Evolutionary conservation across 768 basidiomycete species (phyloP), one percentile per base, ranked within the genome.

Genomic region (Kwoniella botswanensis): DNA sequence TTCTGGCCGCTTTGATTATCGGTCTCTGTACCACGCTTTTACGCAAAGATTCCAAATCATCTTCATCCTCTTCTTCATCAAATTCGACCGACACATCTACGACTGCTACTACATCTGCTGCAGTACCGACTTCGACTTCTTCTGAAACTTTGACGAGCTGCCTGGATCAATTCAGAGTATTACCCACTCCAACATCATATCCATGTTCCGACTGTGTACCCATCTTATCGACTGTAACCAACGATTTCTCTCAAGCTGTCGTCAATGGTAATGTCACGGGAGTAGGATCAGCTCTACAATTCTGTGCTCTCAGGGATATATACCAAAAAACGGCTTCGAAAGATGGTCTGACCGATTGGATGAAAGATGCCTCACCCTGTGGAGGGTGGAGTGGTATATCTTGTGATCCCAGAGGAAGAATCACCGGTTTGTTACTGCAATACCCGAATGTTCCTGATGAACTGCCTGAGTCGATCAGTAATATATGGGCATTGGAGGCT

Each of bases 221-320:
- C n/a, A 75, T 82, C 52, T 73, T 84, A 29, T 46, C 74, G 0
- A 67, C 75, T 0, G 76, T 77, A 1, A 72, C 70, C 4, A 84
- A 82, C 66, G 83, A 84, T 61, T 84, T 74, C 60, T 58, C 70
- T 17, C 43, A 61, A 2, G 72, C 76, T 3, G 56, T 80, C 1
- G 67, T 71, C 2, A 70, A 74, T 53, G 76, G 75, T 1, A 78
- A 82, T 59, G 74, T 78, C 4, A 80, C 80, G 0, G 81, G 81
- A 4, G 82, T 83, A 9, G 83, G 83, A 3, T 74, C 81, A 5
- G 81, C 80, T 5, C 63, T 84, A 4, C 84, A 84, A 68, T 84
- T 79, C 63, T 84, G 84, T 61, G 80, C 80, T 2, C 57, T 84
- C 54, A 75, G 80, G 70, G 75, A 81, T 35, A 68, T 84, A 7